phyloP scores from a whole-genome alignment of 805 yeast species.

The Brettanomyces bruxellensis region DNA sequence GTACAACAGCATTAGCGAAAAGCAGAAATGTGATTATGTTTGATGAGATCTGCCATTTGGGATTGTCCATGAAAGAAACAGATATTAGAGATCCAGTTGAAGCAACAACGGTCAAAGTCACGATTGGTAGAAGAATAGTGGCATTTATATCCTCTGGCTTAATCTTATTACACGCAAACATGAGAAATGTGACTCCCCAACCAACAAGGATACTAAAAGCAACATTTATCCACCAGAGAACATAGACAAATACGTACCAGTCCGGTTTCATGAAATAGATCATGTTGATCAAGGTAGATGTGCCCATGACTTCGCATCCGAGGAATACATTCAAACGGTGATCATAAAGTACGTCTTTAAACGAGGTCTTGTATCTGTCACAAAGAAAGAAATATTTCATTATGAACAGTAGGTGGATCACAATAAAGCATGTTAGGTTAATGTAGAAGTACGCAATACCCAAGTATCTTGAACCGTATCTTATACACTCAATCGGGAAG shows the following conservation, averaged over 20 bases:
- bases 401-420: slow-evolving; percentile 32
- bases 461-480: slow-evolving; percentile 23
- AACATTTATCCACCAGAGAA: slow-evolving; percentile 69
- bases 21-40: slow-evolving; percentile 46
- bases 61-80: slow-evolving; percentile 21
- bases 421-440: slow-evolving; percentile 39
- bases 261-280: slow-evolving; percentile 31
- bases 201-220: slow-evolving; percentile 46
- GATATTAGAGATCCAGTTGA: slow-evolving; percentile 58
- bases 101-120: slow-evolving; percentile 68
- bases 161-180: slow-evolving; percentile 27
- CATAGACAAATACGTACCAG: slow-evolving; percentile 45
- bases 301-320: slow-evolving; percentile 81
- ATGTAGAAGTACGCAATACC: slow-evolving; percentile 58
- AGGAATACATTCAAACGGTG: slow-evolving; percentile 49
- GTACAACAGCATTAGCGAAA: slow-evolving; percentile 56
- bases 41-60: slow-evolving; percentile 37
- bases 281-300: slow-evolving; percentile 53
- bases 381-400: slow-evolving; percentile 30
- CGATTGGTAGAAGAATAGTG: slow-evolving; percentile 63
- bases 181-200: slow-evolving; percentile 49
- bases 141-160: slow-evolving; percentile 40
- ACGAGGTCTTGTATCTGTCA: slow-evolving; percentile 10
- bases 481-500: slow-evolving; percentile 52
- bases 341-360: slow-evolving; percentile 25